Evolutionary conservation across 176 grass and related monocot species (phyloP), one percentile per base, ranked within the genome.

Genomic region (Chrysopogon serrulatus): DNA sequence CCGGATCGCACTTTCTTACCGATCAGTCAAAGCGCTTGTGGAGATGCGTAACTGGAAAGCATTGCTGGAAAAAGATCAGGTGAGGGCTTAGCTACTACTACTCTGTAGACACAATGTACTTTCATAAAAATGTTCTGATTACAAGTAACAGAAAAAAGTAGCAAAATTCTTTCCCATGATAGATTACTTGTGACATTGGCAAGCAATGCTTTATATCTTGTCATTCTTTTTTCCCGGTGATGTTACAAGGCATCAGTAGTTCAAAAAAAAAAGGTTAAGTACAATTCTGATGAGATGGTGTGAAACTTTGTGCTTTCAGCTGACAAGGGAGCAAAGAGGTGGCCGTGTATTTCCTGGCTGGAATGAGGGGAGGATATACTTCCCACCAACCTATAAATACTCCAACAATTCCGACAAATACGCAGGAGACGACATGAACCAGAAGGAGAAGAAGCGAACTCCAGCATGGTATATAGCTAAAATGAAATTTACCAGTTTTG

Each of bases 11-110:
- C 94, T 97, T 82, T 97, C 94, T 3, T 97, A 97, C 76, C 89
- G 94, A 39, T 92, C 87, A 36, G 94, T 92, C 26, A 97, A 97
- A 87, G 91, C 91, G 13, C 91, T 97, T 27, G 94, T 97, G 21
- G 94, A 97, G 82, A 97, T 97, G 94, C 77, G 94, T 57, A 97
- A 93, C 65, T 97, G 94, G 94, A 97, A 97, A 93, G 91, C 94
- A 44, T 81, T 97, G 84, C 81, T 97, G 51, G 94, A 97, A 77
- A 97, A 97, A 88, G 94, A 97, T 88, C 94, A 97, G 91, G 94
- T 97, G 39, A 72, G 56, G 21, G 69, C 21, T 51, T 49, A 70
- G 48, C 35, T 62, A 8, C n/a, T 70, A 5, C n/a, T 39, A 2
- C 26, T 44, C 51, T 64, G 23, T 40, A 69, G 32, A 65, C 31